Percentiles rank a stretch among this genome's conserved stretches.
These are phyloP conservation scores for Candida maris DNA, from an alignment of 805 yeast genomes.

Conservation along the genomic window DNA sequence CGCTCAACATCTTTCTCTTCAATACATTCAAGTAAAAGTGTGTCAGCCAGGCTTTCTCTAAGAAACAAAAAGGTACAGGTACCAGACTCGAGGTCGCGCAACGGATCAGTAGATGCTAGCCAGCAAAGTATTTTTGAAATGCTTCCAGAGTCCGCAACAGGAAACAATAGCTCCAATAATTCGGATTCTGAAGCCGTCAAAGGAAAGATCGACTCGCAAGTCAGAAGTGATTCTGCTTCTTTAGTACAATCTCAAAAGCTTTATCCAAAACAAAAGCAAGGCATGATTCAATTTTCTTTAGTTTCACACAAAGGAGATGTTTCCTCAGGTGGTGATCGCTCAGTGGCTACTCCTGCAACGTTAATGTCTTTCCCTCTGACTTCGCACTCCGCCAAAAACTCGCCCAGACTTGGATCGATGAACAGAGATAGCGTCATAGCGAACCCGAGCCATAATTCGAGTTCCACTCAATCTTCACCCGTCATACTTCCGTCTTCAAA, in stretches of 20 bases:
- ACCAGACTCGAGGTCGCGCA: not conserved
- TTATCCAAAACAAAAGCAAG: not conserved
- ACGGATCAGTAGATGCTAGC: not conserved
- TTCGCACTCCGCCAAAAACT: constrained; percentile 10
- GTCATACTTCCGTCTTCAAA: constrained; percentile 35
- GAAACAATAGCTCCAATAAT: constrained; percentile 24
- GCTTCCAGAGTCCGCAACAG: constrained; percentile 32
- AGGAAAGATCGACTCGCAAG: not conserved
- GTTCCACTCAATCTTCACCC: constrained; percentile 33
- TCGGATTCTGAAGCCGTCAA: constrained; percentile 9
- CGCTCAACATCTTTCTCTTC: constrained; percentile 6
- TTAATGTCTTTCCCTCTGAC: constrained; percentile 28
- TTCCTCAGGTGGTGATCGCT: constrained; percentile 8
- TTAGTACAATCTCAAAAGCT: constrained; percentile 1
- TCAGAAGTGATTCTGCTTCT: not conserved
- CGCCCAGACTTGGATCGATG: constrained; percentile 17
- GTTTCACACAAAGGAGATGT: not conserved
- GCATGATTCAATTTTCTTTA: constrained; percentile 1
- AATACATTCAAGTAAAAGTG: constrained; percentile 5
- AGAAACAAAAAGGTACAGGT: constrained; percentile 9
- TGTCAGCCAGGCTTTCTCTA: constrained; percentile 8
- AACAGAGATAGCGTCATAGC: constrained; percentile 27
- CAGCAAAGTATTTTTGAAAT: constrained; percentile 22
- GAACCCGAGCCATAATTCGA: constrained; percentile 30
- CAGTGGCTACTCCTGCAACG: constrained; percentile 31